phyloP scores from a whole-genome alignment of 345 rosid genomes.

The Pugionium cornutum region DNA sequence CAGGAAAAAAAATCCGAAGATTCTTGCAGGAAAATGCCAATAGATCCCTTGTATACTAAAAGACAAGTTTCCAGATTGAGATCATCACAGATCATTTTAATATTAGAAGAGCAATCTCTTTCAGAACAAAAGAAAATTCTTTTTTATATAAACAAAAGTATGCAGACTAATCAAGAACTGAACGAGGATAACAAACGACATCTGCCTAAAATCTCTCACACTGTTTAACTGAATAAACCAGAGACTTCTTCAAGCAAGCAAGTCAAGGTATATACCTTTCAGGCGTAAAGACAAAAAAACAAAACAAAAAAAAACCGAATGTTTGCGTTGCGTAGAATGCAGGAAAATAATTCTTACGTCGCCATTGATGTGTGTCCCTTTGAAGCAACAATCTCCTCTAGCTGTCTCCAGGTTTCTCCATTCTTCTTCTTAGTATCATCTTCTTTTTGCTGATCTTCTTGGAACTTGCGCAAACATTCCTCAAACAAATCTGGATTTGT shows the following conservation, averaged over 20 bases:
- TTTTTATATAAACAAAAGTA: slow-evolving; percentile 20
- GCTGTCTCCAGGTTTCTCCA: slow-evolving; percentile 50
- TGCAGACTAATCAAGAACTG: slow-evolving; percentile 35
- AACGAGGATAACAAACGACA: slow-evolving; percentile 18
- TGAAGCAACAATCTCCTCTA: slow-evolving; percentile 69
- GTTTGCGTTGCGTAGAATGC: not conserved
- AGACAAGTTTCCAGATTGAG: slow-evolving; percentile 10
- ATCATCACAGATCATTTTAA: slow-evolving; percentile 9
- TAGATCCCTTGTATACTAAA: slow-evolving; percentile 27
- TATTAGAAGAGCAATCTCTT: slow-evolving; percentile 15
- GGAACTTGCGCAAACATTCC: slow-evolving; percentile 43
- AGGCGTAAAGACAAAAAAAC: slow-evolving; percentile 28
- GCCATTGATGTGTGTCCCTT: slow-evolving; percentile 43
- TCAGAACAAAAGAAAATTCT: slow-evolving; percentile 23
- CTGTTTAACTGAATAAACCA: slow-evolving; percentile 32
- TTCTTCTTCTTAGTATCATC: slow-evolving; percentile 42
- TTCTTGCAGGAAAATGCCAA: slow-evolving; percentile 34
- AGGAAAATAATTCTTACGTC: slow-evolving; percentile 28
- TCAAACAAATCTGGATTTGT: slow-evolving; percentile 40
- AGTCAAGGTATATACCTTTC: slow-evolving; percentile 35
- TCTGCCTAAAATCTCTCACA: slow-evolving; percentile 33
- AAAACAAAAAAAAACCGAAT: slow-evolving; percentile 21
- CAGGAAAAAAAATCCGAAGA: slow-evolving; percentile 20
- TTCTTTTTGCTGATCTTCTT: slow-evolving; percentile 41
- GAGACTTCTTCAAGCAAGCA: slow-evolving; percentile 22